Percentiles rank a stretch among this genome's conserved stretches.
phyloP scores from a whole-genome alignment of 2,329 filamentous ascomycete genomes.

The Fusarium sp. region DNA sequence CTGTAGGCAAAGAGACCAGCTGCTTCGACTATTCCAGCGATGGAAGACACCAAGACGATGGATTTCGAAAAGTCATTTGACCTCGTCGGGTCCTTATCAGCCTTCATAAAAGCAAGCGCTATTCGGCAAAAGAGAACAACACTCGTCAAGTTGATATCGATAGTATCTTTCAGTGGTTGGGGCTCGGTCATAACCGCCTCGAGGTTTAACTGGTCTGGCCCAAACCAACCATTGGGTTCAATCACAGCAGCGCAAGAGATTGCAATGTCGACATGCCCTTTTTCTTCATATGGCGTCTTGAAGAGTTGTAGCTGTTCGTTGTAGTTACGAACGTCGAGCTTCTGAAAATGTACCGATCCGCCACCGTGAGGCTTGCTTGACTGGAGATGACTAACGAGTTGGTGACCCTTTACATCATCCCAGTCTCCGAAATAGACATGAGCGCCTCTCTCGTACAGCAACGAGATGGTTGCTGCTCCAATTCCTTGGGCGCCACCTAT shows the following conservation, averaged over 20 bases:
- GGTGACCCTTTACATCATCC: background rate
- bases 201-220: background rate
- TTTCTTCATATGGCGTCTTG: background rate
- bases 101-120: background rate
- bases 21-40: background rate
- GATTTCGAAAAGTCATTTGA: background rate
- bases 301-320: background rate
- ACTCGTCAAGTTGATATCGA: background rate
- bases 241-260: background rate
- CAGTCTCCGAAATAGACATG: background rate
- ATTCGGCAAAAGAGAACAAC: slow-evolving; percentile 1
- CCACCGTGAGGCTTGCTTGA: background rate
- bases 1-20: slow-evolving; percentile 4
- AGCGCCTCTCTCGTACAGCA: background rate
- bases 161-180: accelerated
- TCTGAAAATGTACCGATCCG: background rate
- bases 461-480: background rate
- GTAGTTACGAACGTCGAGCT: slow-evolving; percentile 4
- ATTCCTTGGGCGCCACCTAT: background rate
- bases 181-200: background rate
- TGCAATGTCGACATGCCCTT: background rate
- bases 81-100: accelerated
- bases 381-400: background rate
- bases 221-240: background rate
- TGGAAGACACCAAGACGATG: background rate